Evolutionary conservation across 257 asterid species (phyloP).

Genomic region (Jacaranda mimosifolia): DNA sequence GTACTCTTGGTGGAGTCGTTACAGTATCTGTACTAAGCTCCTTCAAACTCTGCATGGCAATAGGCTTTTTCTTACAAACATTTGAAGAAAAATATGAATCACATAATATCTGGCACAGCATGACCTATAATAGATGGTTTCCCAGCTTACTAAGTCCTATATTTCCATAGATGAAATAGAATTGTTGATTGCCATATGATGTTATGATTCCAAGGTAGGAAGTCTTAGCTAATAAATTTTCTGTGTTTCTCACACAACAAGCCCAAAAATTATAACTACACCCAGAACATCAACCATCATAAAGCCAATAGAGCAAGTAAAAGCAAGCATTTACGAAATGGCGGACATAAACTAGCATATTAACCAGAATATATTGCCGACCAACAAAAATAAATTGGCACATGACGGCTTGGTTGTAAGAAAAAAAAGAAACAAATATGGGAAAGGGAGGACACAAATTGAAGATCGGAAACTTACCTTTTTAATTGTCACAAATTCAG

Average conservation of each 20-base stretch:
- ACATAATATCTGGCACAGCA: too few relatives aligned
- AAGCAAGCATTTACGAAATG: not conserved
- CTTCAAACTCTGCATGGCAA: conserved; percentile 58
- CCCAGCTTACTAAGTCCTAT: not conserved
- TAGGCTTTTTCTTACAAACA: not conserved
- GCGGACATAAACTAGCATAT: not conserved
- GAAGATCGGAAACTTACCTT: not conserved
- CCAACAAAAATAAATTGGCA: too few relatives aligned
- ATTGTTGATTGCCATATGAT: not conserved
- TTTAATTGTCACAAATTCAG: not conserved
- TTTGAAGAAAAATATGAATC: too few relatives aligned
- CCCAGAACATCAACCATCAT: not conserved
- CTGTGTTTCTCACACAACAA: not conserved
- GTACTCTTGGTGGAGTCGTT: conserved; percentile 71
- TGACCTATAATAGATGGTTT: not conserved
- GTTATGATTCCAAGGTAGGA: not conserved
- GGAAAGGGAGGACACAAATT: too few relatives aligned
- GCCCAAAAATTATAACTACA: not conserved
- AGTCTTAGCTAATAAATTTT: not conserved
- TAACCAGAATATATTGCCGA: not conserved
- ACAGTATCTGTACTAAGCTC: conserved; percentile 49
- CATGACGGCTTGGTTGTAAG: not conserved
- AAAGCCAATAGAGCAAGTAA: not conserved
- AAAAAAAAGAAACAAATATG: not conserved
- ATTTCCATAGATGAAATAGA: not conserved